Base-by-base conservation (phyloP, 148 eudicot species). In the Vaccinium macrocarpon region DNA sequence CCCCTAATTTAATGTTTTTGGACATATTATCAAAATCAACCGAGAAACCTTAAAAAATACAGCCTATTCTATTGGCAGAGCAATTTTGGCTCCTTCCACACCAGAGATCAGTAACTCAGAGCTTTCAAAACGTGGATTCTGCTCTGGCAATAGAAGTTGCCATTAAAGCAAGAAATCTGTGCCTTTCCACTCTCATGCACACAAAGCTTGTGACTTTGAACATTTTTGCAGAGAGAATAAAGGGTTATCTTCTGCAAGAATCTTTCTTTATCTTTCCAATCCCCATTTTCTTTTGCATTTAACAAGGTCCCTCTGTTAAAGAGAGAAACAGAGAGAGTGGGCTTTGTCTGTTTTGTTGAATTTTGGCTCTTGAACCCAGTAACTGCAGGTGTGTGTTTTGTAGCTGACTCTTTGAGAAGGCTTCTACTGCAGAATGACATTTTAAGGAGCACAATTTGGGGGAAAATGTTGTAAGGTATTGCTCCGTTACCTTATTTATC, bases 171-270 rank as follows among this genome's bases (percentile, higher is more conserved):
- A 75, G 50, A 75, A 75, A 46, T 46, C 12, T 75, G 78, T 46
- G 2, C 53, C 25, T 49, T 75, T 75, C 27, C 23, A 21, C 6
- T 42, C 78, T 75, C 77, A 42, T 75, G 78, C 78, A 42, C 48
- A 75, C 78, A 74, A 46, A 75, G 25, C 25, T 42, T 25, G 5
- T 6, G 25, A 76, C 11, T 42, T 25, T 27, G 15, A 21, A n/a
- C 15, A 76, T 23, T 21, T 75, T 50, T 8, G 80, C 80, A 51
- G 55, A 75, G 49, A 46, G 64, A 73, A 80, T 75, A 56, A 81
- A 80, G 78, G 70, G 68, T 72, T 32, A 0, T 72, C 66, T 73
- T 32, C 79, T 32, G n/a, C 83, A 80, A 80, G 86, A 84, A 84
- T 79, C 57, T 84, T 10, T 72, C 78, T 72, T 42, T 71, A 52